Evolutionary conservation across 768 basidiomycete species (phyloP), one percentile per base, ranked within the genome.

Genomic region (Lentinula edodes): DNA sequence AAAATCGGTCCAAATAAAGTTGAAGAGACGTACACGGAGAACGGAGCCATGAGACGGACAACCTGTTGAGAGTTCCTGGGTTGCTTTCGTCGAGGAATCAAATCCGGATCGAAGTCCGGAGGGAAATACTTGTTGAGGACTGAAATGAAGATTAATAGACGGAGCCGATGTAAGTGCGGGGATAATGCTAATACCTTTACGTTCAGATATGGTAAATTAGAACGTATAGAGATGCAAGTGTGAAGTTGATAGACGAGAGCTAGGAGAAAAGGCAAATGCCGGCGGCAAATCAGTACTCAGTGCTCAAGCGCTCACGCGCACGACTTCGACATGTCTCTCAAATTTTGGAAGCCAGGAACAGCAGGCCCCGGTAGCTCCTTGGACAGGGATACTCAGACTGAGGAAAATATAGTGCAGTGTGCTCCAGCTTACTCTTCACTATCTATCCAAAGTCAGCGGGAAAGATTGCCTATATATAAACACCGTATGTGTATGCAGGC

Each of bases 41-140:
- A 99, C 0, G 97, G 97, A 3, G 97, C 96, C 97, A 99, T 99
- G 53, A 99, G 83, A 81, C 96, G 92, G 62, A 99, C 94, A 62
- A 95, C 91, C 77, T 97, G 94, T 71, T 99, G 97, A 13, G 91
- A 90, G 74, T 96, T 95, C 82, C 91, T 94, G 61, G 92, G 90
- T 64, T 87, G 84, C 73, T 90, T 93, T 69, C 95, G 79, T 65
- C 96, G 83, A 28, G 93, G 93, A 73, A 98, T 98, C 75, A 97
- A 90, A 66, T 91, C 88, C 61, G 96, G 96, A 77, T 98, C 96
- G 75, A 98, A 98, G 75, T 98, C 95, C 76, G 96, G 95, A 55
- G 95, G 95, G 71, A 94, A 94, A 78, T 93, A 95, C 75, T 93
- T 95, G 83, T 96, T 95, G 67, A 95, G 80, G 54, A 95, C 94